A percentile compares a stretch with the other conserved stretches of the same genome.
Conservation (phyloP, 345 rosid species). For the Xanthoceras sorbifolium region DNA sequence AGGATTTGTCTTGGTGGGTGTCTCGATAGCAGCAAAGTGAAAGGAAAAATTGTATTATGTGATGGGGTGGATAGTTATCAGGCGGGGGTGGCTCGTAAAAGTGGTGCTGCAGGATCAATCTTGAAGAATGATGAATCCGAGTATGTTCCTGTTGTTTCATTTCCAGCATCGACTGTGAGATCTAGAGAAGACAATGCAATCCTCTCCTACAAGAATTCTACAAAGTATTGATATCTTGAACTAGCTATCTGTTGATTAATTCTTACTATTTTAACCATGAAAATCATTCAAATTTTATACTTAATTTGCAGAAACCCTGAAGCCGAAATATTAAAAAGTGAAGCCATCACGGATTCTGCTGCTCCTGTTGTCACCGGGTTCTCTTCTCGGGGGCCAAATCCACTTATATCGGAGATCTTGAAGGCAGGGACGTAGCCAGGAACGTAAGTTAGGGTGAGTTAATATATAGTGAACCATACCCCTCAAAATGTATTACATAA, state of each 20-base stretch:
- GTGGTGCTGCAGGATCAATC: slow-evolving; percentile 42
- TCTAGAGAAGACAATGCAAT: background rate
- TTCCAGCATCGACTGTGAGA: slow-evolving; percentile 29
- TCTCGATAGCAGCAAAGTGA: slow-evolving; percentile 31
- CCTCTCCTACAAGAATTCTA: slow-evolving; percentile 29
- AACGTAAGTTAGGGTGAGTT: too few relatives aligned
- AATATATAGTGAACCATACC: too few relatives aligned
- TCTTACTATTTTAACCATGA: background rate
- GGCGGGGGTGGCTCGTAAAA: slow-evolving; percentile 18
- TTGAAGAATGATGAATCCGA: background rate
- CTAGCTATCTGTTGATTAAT: background rate
- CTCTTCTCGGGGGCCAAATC: slow-evolving; percentile 24
- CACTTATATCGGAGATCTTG: background rate
- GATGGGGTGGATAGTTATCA: background rate
- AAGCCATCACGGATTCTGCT: slow-evolving; percentile 1
- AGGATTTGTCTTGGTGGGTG: slow-evolving; percentile 33
- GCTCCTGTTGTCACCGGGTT: slow-evolving; percentile 21
- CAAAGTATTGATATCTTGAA: slow-evolving; percentile 30
- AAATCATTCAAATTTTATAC: background rate
- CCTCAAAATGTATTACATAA: too few relatives aligned
- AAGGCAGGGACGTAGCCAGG: too few relatives aligned
- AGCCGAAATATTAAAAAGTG: slow-evolving; percentile 26
- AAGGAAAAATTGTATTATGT: slow-evolving; percentile 43
- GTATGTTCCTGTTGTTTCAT: slow-evolving; percentile 21
- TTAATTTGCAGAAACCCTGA: slow-evolving; percentile 3